These are phyloP conservation scores for Brassica cretica DNA, from an alignment of 345 rosid genomes.

Conservation along the genomic window DNA sequence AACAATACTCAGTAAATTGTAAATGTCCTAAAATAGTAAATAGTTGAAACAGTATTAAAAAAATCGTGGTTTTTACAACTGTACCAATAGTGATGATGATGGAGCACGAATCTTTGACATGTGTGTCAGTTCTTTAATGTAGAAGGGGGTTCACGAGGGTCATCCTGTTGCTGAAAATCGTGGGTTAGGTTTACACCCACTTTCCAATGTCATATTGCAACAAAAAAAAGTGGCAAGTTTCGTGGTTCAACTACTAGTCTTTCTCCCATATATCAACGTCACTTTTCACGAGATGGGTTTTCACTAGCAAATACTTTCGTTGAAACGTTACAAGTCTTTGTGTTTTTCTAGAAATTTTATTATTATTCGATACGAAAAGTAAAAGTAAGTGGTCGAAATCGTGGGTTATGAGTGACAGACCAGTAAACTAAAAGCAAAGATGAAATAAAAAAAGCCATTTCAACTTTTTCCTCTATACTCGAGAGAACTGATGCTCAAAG, in stretches of 20 bases:
- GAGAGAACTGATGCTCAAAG: constrained; percentile 21
- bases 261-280: constrained; percentile 16
- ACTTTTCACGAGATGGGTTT: constrained; percentile 21
- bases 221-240: constrained; percentile 20
- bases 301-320: constrained; percentile 11
- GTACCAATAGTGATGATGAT: constrained; percentile 14
- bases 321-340: neutral
- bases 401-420: constrained; percentile 39
- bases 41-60: constrained; percentile 6
- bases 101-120: constrained; percentile 38
- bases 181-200: constrained; percentile 39
- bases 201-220: constrained; percentile 26
- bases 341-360: constrained; percentile 4
- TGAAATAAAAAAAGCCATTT: constrained; percentile 6
- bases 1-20: constrained; percentile 14
- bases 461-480: constrained; percentile 32
- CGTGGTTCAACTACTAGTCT: constrained; percentile 36
- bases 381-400: constrained; percentile 22
- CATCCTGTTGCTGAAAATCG: constrained; percentile 32
- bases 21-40: constrained; percentile 32
- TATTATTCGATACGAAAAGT: constrained; percentile 14
- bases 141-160: constrained; percentile 31
- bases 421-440: constrained; percentile 32
- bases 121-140: constrained; percentile 22
- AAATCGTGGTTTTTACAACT: constrained; percentile 2